Percentiles rank a stretch among this genome's conserved stretches.
phyloP scores from a whole-genome alignment of 2,329 filamentous ascomycete genomes.

The Apiospora pterosperma region DNA sequence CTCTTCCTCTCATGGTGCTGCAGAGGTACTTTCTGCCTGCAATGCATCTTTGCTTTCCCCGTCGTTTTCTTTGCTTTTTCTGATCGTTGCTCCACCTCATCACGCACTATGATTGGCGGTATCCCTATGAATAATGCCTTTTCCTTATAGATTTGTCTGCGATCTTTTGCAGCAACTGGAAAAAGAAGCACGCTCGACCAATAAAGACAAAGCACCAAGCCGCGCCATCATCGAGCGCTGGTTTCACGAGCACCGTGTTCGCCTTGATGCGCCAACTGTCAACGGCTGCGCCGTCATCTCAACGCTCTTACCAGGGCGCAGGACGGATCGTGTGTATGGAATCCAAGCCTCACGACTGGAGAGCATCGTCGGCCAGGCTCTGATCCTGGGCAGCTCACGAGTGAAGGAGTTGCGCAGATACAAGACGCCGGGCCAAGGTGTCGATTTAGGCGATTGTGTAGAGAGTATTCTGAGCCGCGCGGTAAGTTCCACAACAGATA shows the following conservation, averaged over 20 bases:
- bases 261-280: constrained; percentile 54
- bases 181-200: constrained; percentile 29
- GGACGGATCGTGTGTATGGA: constrained; percentile 75
- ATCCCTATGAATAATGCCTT: constrained; percentile 37
- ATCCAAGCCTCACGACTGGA: constrained; percentile 61
- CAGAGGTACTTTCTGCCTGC: not conserved
- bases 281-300: constrained; percentile 66
- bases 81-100: not conserved
- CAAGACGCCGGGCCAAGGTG: constrained; percentile 49
- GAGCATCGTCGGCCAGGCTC: constrained; percentile 62
- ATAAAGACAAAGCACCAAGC: constrained; percentile 26
- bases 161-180: constrained; percentile 70
- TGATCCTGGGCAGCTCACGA: constrained; percentile 63
- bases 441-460: constrained; percentile 71
- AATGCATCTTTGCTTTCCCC: not conserved
- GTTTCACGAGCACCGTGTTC: constrained; percentile 62
- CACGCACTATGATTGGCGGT: not conserved
- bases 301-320: constrained; percentile 70
- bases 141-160: constrained; percentile 69
- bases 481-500: constrained; percentile 35
- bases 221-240: constrained; percentile 52
- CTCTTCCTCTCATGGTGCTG: not conserved
- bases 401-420: constrained; percentile 61
- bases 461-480: constrained; percentile 61
- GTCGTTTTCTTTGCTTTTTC: not conserved